Evolutionary conservation across 208 protist genomes (phyloP), one percentile per base, ranked within the genome.

Genomic region (Leishmania amazonensis): DNA sequence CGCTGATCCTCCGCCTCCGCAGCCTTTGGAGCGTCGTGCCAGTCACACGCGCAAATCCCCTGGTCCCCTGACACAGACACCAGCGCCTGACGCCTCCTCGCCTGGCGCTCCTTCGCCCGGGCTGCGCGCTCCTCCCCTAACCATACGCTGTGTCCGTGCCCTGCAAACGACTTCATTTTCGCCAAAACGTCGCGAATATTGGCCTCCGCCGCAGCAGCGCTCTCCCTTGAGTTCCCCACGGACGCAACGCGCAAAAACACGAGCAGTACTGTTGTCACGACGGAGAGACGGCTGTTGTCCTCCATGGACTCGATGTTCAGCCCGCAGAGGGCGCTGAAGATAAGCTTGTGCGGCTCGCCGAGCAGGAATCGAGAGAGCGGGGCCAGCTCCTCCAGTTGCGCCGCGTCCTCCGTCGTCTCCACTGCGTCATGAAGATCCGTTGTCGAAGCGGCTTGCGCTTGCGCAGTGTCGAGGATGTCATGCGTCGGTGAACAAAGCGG

Each of bases 181-280:
- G 76, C 75, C 65, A 92, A 76, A 35, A 90, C 78, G 5, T 71
- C 80, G 58, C 78, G 79, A 21, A 89, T 76, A 51, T 62, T 74
- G 1, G 53, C 73, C 78, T 88, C 88, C 1, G 71, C 81, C 31
- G n/a, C 72, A 21, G 57, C 77, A 47, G 67, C 40, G 19, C 40
- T 73, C 67, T 73, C 67, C 40, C 40, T 73, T 49, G 67, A 73
- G 57, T 85, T 87, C 24, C 81, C 75, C 38, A 93, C 72, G 1
- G 81, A 35, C 2, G 89, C 90, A 8, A 86, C 90, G 24, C 94
- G 94, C 80, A 95, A 73, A 80, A 94, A 93, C 4, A 94, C 73
- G 7, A 97, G 73, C 45, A 97, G 79, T 24, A 87, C 86, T n/a
- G 91, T 97, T 21, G 92, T 94, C 42, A 96, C 84, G 35, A 91